These are phyloP conservation scores for Chlamydomonas reinhardtii DNA, from an alignment of 163 green algal species.

Conservation along the genomic window DNA sequence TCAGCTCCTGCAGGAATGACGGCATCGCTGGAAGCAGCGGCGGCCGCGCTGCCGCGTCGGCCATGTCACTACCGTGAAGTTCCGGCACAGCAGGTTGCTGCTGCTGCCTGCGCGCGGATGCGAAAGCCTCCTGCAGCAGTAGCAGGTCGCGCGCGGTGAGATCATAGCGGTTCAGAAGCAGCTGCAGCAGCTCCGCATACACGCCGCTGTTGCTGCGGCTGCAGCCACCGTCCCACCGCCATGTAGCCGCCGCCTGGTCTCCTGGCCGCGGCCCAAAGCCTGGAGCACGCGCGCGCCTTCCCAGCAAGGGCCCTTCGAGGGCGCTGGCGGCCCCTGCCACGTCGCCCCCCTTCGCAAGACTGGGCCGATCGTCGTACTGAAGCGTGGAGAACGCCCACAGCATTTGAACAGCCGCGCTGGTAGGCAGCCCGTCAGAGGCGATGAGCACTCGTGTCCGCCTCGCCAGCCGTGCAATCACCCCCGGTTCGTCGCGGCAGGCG, in stretches of 20 bases:
- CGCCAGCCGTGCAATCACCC: neutral
- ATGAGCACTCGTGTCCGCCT: neutral
- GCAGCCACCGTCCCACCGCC: too few species aligned
- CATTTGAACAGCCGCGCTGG: neutral
- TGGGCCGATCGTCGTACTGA: neutral
- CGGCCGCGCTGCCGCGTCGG: neutral
- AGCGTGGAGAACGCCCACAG: slow-evolving; percentile 22
- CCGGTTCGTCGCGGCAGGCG: neutral
- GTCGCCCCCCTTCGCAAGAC: neutral
- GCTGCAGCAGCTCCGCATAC: slow-evolving; percentile 33
- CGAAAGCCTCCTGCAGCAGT: slow-evolving; percentile 31
- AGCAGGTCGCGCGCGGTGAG: slow-evolving; percentile 12
- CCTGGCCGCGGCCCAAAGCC: too few species aligned
- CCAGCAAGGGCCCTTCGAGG: neutral
- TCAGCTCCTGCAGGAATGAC: slow-evolving; percentile 10
- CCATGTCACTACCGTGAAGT: neutral
- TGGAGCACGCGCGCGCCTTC: too few species aligned
- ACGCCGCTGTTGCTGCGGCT: neutral
- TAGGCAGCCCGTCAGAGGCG: neutral
- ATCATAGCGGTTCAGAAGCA: slow-evolving; percentile 22
- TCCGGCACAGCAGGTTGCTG: neutral
- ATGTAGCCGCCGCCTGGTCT: neutral
- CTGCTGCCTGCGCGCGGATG: neutral
- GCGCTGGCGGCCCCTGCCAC: neutral
- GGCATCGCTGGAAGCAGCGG: neutral